A percentile compares a stretch with the other conserved stretches of the same genome.
Evolutionary conservation across 495 filamentous ascomycete species (phyloP).

Genomic region (Lophiotrema nucula): DNA sequence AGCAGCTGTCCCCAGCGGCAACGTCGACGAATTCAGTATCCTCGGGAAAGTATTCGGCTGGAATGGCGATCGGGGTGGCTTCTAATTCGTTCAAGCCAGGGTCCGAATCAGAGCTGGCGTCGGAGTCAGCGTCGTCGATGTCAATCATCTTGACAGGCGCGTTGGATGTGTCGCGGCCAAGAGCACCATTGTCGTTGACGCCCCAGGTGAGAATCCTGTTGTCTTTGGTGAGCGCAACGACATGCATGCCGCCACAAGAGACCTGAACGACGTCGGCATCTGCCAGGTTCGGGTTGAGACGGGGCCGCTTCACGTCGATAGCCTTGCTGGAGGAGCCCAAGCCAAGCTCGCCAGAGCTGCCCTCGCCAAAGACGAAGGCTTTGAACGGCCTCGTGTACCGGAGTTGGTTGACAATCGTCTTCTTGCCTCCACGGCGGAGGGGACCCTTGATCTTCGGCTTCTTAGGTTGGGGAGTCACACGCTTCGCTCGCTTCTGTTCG

Average conservation of each 20-base stretch:
- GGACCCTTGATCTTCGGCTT: conserved; percentile 27
- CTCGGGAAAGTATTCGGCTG: conserved; percentile 49
- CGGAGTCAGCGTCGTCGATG: conserved; percentile 52
- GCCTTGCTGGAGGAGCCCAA: conserved; percentile 60
- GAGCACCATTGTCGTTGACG: conserved; percentile 66
- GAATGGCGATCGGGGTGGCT: conserved; percentile 54
- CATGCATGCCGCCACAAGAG: conserved; percentile 67
- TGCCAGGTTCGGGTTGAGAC: conserved; percentile 60
- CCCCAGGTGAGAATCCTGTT: conserved; percentile 70
- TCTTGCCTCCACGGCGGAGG: conserved; percentile 6
- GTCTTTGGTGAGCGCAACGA: conserved; percentile 61
- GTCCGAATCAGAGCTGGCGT: conserved; percentile 47
- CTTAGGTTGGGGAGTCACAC: background rate
- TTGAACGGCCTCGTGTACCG: conserved; percentile 50
- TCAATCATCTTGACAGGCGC: conserved; percentile 59
- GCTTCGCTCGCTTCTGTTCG: conserved; percentile 4
- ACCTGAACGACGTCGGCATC: conserved; percentile 63
- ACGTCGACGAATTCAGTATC: conserved; percentile 58
- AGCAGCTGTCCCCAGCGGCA: conserved; percentile 61
- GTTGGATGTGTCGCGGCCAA: conserved; percentile 61
- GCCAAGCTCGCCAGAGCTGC: conserved; percentile 66
- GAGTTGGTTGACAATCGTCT: conserved; percentile 30
- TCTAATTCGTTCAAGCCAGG: conserved; percentile 58
- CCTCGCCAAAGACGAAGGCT: conserved; percentile 68
- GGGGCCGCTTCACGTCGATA: conserved; percentile 67